A percentile compares a stretch with the other conserved stretches of the same genome.
Conservation (phyloP, 2,329 filamentous ascomycete species). For the Penicillium sp. region DNA sequence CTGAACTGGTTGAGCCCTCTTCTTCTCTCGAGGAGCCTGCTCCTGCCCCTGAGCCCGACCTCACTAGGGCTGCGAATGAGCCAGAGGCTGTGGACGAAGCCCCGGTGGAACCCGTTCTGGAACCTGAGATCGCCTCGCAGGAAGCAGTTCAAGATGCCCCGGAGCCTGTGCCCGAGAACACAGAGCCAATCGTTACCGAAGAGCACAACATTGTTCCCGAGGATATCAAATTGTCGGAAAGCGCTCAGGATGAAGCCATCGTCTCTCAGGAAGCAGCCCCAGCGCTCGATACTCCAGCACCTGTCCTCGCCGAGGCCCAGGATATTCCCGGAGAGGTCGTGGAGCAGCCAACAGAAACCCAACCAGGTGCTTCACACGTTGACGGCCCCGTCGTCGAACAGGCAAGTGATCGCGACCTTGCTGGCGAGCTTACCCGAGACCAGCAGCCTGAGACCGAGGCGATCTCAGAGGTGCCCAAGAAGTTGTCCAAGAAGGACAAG, state of each 20-base stretch:
- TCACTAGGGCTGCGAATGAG: not conserved
- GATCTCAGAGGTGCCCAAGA: conserved; percentile 11
- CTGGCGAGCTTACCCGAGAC: not conserved
- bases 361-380: not conserved
- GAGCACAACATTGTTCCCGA: not conserved
- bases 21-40: conserved; percentile 1
- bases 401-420: conserved; percentile 1
- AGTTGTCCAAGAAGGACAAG: conserved; percentile 27
- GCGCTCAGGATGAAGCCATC: not conserved
- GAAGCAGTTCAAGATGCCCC: not conserved
- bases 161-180: not conserved
- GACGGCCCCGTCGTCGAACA: not conserved
- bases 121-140: not conserved
- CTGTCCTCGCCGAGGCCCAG: not conserved
- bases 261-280: not conserved
- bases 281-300: too few relatives aligned
- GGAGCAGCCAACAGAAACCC: not conserved
- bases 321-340: not conserved
- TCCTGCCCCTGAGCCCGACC: not conserved
- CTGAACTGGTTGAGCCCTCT: conserved; percentile 9
- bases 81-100: not conserved
- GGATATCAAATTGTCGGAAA: conserved; percentile 1
- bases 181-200: not conserved
- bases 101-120: not conserved
- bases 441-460: conserved; percentile 2